Evolutionary conservation across 176 grass and related monocot genomes (phyloP), one percentile per base, ranked within the genome.

Genomic region (Phoenix roebelenii): DNA sequence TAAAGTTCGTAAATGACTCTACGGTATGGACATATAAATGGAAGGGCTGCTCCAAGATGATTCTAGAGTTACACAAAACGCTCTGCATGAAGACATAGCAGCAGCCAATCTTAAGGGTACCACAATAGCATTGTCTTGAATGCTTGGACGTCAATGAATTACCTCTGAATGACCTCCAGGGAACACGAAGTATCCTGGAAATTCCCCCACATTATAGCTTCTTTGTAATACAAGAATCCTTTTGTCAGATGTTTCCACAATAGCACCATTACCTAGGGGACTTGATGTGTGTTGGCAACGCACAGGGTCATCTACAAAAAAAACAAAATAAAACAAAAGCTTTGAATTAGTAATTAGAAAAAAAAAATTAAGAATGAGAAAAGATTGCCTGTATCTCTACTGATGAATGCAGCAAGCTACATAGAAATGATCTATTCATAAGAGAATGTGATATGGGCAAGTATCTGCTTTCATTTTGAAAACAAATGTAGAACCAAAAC

Each of bases 81-180:
- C 35, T 44, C 35, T 2, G 35, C 10, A 44, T 14, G 35, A 44
- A 44, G 10, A 2, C 35, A 12, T 44, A 44, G 10, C 1, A 12
- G 35, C 7, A 14, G 35, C 9, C 35, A 12, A 44, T 14, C 35
- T 44, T 44, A 44, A 44, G 9, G 7, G 1, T 44, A 44, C 35
- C 35, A 12, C 2, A 12, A 9, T 2, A 44, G 35, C 1, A 44
- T 44, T 14, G 1, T 44, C 35, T 44, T 12, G 10, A 44, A 12
- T 44, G 35, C 2, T 44, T 14, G 35, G 35, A 44, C 2, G 1
- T 44, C 35, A 44, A 14, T 44, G 35, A 7, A 44, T 76, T 83
- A 97, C 93, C 93, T 97, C 93, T 0, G 93, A 85, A 52, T 97
- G 93, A 17, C 93, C 93, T 70, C 93, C 93, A 28, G 84, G 93